Conservation (phyloP, 1,284 basidiomycete genomes). For the Tausonia pullulans region DNA sequence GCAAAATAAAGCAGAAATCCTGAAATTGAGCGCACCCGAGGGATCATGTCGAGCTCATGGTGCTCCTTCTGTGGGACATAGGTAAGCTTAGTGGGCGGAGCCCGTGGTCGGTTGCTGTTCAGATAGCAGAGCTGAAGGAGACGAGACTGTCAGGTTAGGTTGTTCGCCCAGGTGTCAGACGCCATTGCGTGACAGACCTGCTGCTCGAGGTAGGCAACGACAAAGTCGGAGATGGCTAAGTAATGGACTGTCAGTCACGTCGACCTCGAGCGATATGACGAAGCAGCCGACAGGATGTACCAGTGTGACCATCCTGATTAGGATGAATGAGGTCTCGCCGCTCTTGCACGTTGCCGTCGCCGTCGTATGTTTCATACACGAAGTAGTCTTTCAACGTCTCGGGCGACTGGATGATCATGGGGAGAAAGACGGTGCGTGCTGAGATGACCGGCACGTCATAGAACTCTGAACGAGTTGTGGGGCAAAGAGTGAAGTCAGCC, state of each 20-base stretch:
- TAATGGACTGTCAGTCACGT: too few relatives aligned
- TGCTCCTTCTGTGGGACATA: background rate
- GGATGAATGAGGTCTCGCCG: background rate
- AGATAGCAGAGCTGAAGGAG: background rate
- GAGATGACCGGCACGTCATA: background rate
- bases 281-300: too few relatives aligned
- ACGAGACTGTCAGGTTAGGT: too few relatives aligned
- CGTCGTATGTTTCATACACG: background rate
- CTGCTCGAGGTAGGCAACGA: slow-evolving; percentile 6
- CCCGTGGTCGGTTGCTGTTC: background rate
- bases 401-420: slow-evolving; percentile 1
- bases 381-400: background rate
- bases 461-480: too few relatives aligned
- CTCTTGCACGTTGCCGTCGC: too few relatives aligned
- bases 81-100: background rate
- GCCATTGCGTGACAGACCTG: background rate
- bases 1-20: background rate
- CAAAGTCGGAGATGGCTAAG: background rate
- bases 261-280: too few relatives aligned
- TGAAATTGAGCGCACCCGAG: background rate
- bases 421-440: background rate
- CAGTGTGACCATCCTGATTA: background rate
- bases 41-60: background rate
- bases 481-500: too few relatives aligned
- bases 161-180: too few relatives aligned